Conservation (phyloP, 1,284 basidiomycete genomes). For the Ganoderma resinaceum region DNA sequence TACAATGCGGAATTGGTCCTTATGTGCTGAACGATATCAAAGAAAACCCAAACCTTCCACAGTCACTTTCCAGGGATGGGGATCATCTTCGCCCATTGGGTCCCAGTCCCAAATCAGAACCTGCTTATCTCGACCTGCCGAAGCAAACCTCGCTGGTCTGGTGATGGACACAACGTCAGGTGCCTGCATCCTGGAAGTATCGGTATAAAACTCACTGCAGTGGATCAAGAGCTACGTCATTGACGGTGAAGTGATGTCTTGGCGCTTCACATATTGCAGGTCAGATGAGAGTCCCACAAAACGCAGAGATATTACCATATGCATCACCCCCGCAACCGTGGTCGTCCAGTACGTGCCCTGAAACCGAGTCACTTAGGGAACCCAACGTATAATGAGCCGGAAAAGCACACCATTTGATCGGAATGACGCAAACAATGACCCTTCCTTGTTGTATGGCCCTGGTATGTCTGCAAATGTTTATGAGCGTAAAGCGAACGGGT, state of each 20-base stretch:
- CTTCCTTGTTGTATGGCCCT: constrained; percentile 30
- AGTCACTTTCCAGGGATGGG: not conserved
- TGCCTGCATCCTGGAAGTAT: not conserved
- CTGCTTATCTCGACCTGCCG: constrained; percentile 32
- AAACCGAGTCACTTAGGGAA: not conserved
- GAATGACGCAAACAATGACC: constrained; percentile 20
- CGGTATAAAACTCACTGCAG: constrained; percentile 23
- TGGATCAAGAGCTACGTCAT: constrained; percentile 36
- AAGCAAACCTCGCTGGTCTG: constrained; percentile 33
- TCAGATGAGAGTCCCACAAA: not conserved
- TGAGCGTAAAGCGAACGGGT: not conserved
- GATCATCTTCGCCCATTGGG: constrained; percentile 2
- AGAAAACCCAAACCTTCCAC: not conserved
- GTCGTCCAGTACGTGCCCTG: constrained; percentile 20
- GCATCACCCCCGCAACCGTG: constrained; percentile 12
- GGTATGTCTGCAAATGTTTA: constrained; percentile 12
- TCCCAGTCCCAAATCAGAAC: constrained; percentile 34
- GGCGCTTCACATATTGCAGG: not conserved
- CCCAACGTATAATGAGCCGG: too few species aligned
- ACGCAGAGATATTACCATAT: not conserved
- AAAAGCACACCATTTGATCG: constrained; percentile 1
- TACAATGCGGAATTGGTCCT: not conserved
- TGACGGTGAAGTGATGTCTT: constrained; percentile 29
- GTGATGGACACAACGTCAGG: not conserved
- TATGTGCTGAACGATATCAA: not conserved